Conservation (phyloP, 2,329 filamentous ascomycete genomes). For the Alternaria brassicae region DNA sequence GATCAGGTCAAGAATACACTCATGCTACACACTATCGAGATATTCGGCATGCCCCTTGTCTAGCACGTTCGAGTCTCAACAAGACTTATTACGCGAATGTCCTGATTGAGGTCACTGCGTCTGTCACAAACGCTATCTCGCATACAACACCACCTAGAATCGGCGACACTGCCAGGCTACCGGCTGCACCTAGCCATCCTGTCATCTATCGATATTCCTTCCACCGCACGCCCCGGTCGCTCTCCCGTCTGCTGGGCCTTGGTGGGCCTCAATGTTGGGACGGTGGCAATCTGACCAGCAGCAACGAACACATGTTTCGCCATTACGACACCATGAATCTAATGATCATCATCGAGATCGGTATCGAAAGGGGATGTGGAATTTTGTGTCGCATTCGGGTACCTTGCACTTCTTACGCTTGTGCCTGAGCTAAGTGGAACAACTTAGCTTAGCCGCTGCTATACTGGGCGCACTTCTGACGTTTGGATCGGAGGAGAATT, state of each 20-base stretch:
- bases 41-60: conserved; percentile 14
- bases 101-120: conserved; percentile 15
- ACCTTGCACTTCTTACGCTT: conserved; percentile 6
- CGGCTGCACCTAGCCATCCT: conserved; percentile 7
- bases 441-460: conserved; percentile 12
- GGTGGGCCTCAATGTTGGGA: conserved; percentile 9
- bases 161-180: conserved; percentile 5
- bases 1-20: conserved; percentile 17
- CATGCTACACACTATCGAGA: conserved; percentile 20
- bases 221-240: conserved; percentile 15
- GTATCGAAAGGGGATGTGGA: not conserved
- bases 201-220: conserved; percentile 8
- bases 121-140: conserved; percentile 15
- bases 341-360: conserved; percentile 1
- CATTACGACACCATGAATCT: conserved; percentile 2
- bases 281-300: conserved; percentile 1
- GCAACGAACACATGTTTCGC: conserved; percentile 7
- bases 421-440: conserved; percentile 8
- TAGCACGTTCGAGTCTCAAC: conserved; percentile 17
- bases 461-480: conserved; percentile 9
- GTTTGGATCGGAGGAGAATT: conserved; percentile 12
- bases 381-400: conserved; percentile 4
- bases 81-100: conserved; percentile 10
- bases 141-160: conserved; percentile 12
- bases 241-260: conserved; percentile 8